A percentile compares a stretch with the other conserved stretches of the same genome.
phyloP scores from a whole-genome alignment of 2,329 filamentous ascomycete genomes.

The Pseudonectria buxi region DNA sequence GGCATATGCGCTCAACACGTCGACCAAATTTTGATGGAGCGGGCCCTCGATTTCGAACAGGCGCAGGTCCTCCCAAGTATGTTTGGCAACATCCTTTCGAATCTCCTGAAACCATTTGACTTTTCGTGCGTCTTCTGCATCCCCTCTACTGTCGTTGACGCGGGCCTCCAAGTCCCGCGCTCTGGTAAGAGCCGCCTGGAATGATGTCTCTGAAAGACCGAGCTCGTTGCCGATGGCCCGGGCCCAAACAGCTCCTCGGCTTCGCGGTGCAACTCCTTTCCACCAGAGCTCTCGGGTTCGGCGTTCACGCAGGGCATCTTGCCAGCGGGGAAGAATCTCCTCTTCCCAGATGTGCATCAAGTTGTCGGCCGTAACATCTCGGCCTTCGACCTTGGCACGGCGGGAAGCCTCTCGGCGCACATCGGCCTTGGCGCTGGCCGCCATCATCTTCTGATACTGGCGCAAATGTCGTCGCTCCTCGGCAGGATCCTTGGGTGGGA shows the following conservation, averaged over 20 bases:
- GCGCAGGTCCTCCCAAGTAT: conserved; percentile 64
- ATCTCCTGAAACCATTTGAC: conserved; percentile 58
- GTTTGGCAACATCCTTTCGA: conserved; percentile 53
- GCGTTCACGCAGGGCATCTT: conserved; percentile 59
- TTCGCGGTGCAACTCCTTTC: conserved; percentile 67
- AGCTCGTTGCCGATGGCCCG: conserved; percentile 69
- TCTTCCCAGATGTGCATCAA: conserved; percentile 65
- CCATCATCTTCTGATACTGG: conserved; percentile 81
- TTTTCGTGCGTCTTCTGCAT: conserved; percentile 48
- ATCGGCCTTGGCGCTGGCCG: conserved; percentile 51
- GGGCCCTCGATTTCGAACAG: conserved; percentile 64
- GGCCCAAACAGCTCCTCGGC: conserved; percentile 63
- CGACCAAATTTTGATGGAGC: conserved; percentile 59
- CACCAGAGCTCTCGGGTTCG: conserved; percentile 74
- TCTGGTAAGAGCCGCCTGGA: conserved; percentile 61
- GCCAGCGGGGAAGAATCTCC: conserved; percentile 71
- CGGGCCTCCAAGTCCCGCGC: conserved; percentile 56
- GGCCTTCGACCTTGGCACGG: conserved; percentile 43
- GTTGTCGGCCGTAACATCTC: conserved; percentile 48
- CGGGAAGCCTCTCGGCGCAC: conserved; percentile 50
- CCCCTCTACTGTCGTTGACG: conserved; percentile 43
- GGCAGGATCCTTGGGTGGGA: conserved; percentile 79
- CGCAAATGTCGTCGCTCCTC: conserved; percentile 87
- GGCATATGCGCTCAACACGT: conserved; percentile 71
- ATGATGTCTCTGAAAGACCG: conserved; percentile 59